Percentiles rank a stretch among this genome's conserved stretches.
These are phyloP conservation scores for Cryphonectria carpinicola DNA, from an alignment of 2,329 filamentous ascomycete species.

Conservation along the genomic window DNA sequence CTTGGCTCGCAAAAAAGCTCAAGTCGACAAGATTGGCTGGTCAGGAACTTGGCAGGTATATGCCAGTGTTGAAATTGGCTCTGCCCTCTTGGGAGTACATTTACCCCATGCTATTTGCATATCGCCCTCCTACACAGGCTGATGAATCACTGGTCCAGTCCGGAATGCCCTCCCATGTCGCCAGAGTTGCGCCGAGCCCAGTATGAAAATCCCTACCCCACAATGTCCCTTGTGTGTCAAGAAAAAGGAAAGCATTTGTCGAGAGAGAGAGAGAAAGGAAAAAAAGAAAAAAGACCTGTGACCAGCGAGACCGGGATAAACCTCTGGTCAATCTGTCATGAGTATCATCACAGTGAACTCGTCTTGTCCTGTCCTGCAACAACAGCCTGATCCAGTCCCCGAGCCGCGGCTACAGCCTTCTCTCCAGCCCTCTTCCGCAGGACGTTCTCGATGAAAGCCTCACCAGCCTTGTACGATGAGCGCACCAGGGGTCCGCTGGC, in stretches of 20 bases:
- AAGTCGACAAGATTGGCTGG: background rate
- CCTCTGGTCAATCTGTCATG: background rate
- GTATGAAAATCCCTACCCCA: conserved; percentile 14
- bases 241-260: background rate
- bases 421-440: conserved; percentile 74
- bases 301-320: background rate
- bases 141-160: conserved; percentile 6
- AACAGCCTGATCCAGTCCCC: conserved; percentile 45
- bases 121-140: background rate
- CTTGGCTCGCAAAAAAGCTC: background rate
- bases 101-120: background rate
- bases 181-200: conserved; percentile 17
- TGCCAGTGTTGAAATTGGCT: conserved; percentile 1
- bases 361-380: conserved; percentile 38
- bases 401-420: conserved; percentile 39
- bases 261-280: too few relatives aligned
- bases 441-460: conserved; percentile 98
- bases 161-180: conserved; percentile 4
- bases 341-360: conserved; percentile 12
- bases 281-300: background rate
- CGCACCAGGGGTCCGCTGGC: conserved; percentile 91
- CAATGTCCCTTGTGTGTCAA: background rate
- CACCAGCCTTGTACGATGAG: conserved; percentile 96
- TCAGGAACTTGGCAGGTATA: background rate
- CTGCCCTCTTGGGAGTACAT: background rate